Conservation (phyloP, 2,329 filamentous ascomycete species). For the Pseudogymnoascus sp. region DNA sequence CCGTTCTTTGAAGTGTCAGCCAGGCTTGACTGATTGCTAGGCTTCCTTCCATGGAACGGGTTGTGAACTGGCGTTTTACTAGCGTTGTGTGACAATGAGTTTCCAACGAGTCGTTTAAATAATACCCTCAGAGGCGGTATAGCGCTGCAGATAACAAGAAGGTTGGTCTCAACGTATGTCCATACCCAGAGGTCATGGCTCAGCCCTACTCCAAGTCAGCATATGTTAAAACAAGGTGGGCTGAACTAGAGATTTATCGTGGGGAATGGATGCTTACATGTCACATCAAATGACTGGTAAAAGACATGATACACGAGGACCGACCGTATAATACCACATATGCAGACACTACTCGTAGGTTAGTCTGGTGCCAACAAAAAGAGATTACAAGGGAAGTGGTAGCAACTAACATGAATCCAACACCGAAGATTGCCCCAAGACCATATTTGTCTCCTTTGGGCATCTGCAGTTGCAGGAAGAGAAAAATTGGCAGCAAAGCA, state of each 20-base stretch:
- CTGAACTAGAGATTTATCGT: neutral
- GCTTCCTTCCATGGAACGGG: neutral
- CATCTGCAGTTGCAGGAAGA: neutral
- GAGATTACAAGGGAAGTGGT: neutral
- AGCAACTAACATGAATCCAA: constrained; percentile 5
- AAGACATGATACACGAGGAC: neutral
- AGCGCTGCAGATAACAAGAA: neutral
- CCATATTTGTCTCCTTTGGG: constrained; percentile 5
- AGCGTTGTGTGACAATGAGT: neutral
- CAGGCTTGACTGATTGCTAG: neutral
- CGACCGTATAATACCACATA: neutral
- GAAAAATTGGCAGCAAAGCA: neutral
- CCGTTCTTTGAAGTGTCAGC: neutral
- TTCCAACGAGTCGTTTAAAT: neutral
- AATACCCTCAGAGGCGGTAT: neutral
- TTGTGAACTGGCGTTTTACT: neutral
- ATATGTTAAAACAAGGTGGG: neutral
- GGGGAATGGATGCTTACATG: neutral
- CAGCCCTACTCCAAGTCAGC: neutral
- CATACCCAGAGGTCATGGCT: neutral
- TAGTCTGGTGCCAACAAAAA: neutral
- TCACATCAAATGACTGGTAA: neutral
- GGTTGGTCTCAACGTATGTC: constrained; percentile 5
- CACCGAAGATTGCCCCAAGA: constrained; percentile 1
- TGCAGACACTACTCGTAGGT: neutral